A percentile compares a stretch with the other conserved stretches of the same genome.
Conservation (phyloP, 116 monocot genomes). For the Phalaenopsis hybrid region DNA sequence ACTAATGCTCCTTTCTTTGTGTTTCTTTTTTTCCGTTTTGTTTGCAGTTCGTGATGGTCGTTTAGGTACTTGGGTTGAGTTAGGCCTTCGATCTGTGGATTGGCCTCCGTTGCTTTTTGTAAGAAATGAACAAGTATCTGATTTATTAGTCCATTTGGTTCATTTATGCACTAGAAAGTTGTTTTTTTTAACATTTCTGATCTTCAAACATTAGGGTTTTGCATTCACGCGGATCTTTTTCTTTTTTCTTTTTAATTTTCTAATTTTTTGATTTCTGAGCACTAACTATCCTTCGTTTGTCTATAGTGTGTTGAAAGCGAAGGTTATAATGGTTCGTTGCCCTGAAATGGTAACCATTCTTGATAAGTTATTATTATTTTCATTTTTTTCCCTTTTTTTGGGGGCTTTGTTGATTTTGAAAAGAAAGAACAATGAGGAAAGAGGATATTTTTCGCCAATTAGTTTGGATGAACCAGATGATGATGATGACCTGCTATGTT, state of each 20-base stretch:
- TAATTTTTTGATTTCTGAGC: background rate
- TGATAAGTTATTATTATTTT: background rate
- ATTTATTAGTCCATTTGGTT: background rate
- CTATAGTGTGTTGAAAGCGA: slow-evolving; percentile 12
- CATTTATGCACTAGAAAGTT: background rate
- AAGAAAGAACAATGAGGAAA: background rate
- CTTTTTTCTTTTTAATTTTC: background rate
- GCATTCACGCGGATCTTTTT: background rate
- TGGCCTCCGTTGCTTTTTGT: background rate
- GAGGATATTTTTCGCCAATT: background rate
- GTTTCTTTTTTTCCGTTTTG: background rate
- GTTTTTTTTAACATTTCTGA: background rate
- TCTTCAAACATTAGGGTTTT: slow-evolving; percentile 3
- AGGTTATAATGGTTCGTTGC: slow-evolving; percentile 9
- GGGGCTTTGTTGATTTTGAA: background rate
- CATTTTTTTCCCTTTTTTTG: background rate
- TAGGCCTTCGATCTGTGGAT: background rate
- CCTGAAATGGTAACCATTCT: slow-evolving; percentile 10
- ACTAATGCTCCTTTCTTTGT: background rate
- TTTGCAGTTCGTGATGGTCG: background rate
- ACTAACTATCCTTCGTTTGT: slow-evolving; percentile 12
- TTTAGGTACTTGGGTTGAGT: background rate
- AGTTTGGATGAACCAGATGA: background rate
- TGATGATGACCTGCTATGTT: background rate
- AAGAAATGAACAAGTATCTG: background rate